These are phyloP conservation scores for Lentinus tigrinus DNA, from an alignment of 768 basidiomycete genomes.

Conservation along the genomic window DNA sequence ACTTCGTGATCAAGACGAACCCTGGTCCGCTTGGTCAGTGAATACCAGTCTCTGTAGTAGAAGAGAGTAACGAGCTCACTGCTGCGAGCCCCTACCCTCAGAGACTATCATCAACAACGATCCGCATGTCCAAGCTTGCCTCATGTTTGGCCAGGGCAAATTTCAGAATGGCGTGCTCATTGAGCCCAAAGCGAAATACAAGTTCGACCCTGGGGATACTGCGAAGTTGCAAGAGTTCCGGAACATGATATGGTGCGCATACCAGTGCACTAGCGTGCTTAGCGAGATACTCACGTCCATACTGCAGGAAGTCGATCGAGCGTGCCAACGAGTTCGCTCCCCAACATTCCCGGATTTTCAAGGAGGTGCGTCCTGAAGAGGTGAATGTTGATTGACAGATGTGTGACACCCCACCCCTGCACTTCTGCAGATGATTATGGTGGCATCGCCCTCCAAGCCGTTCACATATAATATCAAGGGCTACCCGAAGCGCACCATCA, in stretches of 20 bases:
- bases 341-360: constrained; percentile 45
- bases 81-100: constrained; percentile 33
- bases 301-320: constrained; percentile 31
- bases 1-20: constrained; percentile 31
- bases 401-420: no score
- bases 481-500: constrained; percentile 25
- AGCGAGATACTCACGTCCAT: background rate
- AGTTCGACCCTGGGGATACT: constrained; percentile 33
- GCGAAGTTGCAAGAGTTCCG: constrained; percentile 32
- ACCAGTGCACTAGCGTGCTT: background rate
- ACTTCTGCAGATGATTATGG: constrained; percentile 34
- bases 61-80: no score
- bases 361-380: constrained; percentile 34
- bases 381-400: no score
- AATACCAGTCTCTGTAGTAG: background rate
- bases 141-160: constrained; percentile 43
- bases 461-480: constrained; percentile 34
- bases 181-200: constrained; percentile 28
- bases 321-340: constrained; percentile 42
- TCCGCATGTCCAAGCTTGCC: constrained; percentile 30
- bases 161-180: constrained; percentile 42
- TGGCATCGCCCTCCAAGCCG: constrained; percentile 30
- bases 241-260: constrained; percentile 35
- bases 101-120: constrained; percentile 37
- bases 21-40: constrained; percentile 34